Percentiles rank a stretch among this genome's conserved stretches.
Evolutionary conservation across 106 monocot species (phyloP).

Genomic region (Phalaenopsis equestris): DNA sequence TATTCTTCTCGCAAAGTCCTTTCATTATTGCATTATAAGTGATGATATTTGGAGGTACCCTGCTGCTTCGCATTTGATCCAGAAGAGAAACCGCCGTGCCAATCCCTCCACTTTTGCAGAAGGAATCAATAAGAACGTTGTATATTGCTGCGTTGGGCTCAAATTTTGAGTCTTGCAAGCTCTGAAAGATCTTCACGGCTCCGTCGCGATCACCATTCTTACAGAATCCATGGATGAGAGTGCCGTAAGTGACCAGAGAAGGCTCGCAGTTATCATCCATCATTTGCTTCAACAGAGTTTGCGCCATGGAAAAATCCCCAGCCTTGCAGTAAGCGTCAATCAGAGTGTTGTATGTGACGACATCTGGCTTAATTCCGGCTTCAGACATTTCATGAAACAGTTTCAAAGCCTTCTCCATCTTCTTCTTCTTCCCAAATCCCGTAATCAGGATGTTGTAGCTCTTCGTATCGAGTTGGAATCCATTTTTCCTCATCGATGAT

Average conservation of each 20-base stretch:
- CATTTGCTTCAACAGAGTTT: conserved; percentile 50
- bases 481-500: conserved; percentile 40
- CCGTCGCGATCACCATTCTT: conserved; percentile 38
- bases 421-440: conserved; percentile 67
- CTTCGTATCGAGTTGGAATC: conserved; percentile 44
- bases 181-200: conserved; percentile 43
- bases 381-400: conserved; percentile 52
- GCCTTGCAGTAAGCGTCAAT: conserved; percentile 42
- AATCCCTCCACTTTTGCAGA: conserved; percentile 24
- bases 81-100: conserved; percentile 36
- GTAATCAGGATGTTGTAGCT: conserved; percentile 67
- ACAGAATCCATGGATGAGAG: conserved; percentile 71
- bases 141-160: conserved; percentile 47
- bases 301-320: conserved; percentile 44
- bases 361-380: conserved; percentile 42
- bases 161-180: conserved; percentile 28
- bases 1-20: conserved; percentile 32
- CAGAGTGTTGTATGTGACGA: conserved; percentile 69
- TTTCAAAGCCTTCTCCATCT: conserved; percentile 35
- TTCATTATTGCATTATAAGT: conserved; percentile 65
- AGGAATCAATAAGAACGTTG: conserved; percentile 45
- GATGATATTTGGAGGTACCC: conserved; percentile 31
- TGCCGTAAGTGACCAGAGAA: conserved; percentile 63
- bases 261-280: conserved; percentile 25
- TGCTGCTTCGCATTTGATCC: conserved; percentile 43